Base-by-base conservation (phyloP, 805 yeast genomes). In the Kuraishia ogatae region DNA sequence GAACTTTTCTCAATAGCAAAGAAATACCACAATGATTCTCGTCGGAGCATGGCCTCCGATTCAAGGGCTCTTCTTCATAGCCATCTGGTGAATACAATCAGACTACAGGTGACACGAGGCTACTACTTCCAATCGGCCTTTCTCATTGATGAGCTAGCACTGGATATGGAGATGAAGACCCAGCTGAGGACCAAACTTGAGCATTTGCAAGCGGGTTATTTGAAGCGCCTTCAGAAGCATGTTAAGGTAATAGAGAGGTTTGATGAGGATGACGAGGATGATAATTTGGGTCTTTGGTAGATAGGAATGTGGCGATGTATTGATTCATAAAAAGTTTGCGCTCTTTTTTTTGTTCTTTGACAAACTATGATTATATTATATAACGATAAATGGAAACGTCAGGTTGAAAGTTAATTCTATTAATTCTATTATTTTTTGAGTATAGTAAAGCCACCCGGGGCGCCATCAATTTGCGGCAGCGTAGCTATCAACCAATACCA, bases 401-500 rank as follows among this genome's bases (percentile, higher is more conserved):
- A 17, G 43, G 43, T 11, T 11, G 43, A 15, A 7, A 3, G 13
- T 5, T 35, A 8, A 13, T 10, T 35, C 43, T 35, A 35, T 35
- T 35, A 35, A 11, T 35, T 35, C 43, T 35, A 35, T 35, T 35
- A 35, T 35, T 35, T 8, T 7, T 35, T 13, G 15, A 35, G 17
- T 35, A 19, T 52, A 50, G 35, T 55, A 60, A 8, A 7, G 13
- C 43, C 15, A 7, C 17, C n/a, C 43, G 43, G 17, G 17, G 17
- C 6, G 13, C 13, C 43, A 10, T 35, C 17, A 35, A 11, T 10
- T 15, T 3, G 46, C 51, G 22, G 2, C 43, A 13, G 48, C 17
- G 20, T 35, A 35, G n/a, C 54, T 46, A 56, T 50, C 55, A 48
- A 61, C 62, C 24, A 59, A 56, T 47, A 75, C 71, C 59, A 89